Evolutionary conservation across 148 eudicot species (phyloP).

Genomic region (Agrostemma githago): DNA sequence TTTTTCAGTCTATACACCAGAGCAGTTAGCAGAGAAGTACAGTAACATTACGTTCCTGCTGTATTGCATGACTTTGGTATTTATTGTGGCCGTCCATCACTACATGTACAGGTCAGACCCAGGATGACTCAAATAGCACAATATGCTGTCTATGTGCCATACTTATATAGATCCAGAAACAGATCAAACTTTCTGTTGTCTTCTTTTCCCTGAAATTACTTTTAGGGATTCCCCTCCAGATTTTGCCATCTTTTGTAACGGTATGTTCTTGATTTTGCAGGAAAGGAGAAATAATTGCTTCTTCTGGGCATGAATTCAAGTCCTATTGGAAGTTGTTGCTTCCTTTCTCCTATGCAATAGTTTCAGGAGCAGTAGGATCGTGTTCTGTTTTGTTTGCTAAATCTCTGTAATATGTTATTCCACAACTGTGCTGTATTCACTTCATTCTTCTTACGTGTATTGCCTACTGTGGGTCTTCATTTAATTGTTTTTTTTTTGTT

Average conservation of each 20-base stretch:
- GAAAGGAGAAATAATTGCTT: conserved; percentile 69
- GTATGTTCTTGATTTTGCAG: conserved; percentile 38
- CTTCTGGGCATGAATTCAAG: conserved; percentile 55
- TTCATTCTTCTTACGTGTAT: not conserved
- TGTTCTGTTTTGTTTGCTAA: conserved; percentile 95
- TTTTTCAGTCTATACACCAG: conserved; percentile 79
- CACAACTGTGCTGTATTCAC: not conserved
- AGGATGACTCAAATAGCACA: conserved; percentile 1
- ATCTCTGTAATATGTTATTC: conserved; percentile 56
- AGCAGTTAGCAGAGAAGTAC: conserved; percentile 90
- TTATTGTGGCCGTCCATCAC: conserved; percentile 72
- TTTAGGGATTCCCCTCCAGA: not conserved
- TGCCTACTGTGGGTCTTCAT: conserved; percentile 12
- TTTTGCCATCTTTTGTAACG: not conserved
- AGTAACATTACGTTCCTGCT: conserved; percentile 69
- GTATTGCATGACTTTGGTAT: conserved; percentile 71
- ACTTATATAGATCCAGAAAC: not conserved
- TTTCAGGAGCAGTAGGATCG: conserved; percentile 94
- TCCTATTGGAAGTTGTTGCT: conserved; percentile 78
- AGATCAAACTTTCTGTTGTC: not conserved
- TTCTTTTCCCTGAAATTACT: not conserved
- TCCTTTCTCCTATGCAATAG: conserved; percentile 90
- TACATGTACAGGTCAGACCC: conserved; percentile 68
- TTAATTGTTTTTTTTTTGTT: conserved; percentile 15
- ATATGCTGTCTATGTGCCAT: not conserved